Base-by-base conservation (phyloP, 2,329 filamentous ascomycete species). In the Aspergillus japonicus region DNA sequence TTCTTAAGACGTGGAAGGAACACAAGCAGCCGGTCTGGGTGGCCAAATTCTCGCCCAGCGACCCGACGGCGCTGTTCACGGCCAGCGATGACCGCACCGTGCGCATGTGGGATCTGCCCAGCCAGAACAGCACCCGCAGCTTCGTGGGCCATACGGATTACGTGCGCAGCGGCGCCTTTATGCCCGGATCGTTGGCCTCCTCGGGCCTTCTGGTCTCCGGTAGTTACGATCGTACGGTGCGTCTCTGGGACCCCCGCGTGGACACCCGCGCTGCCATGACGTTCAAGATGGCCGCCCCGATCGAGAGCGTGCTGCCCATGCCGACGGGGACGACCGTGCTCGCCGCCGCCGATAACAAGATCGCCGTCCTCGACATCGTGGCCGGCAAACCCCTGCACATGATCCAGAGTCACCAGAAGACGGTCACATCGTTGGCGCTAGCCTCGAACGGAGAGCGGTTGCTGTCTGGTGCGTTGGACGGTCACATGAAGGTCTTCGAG, bases 401-500 rank as follows among this genome's bases (percentile, higher is more conserved):
- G 71, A 88, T 99, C 64, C 89, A 88, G 68, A 98, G 96, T 74
- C 95, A 99, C 77, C 95, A 99, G 73, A 99, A 98, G 85, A 96
- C 95, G 0, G 93, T 99, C 61, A 98, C 95, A 0, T 88, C 90
- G 7, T 83, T 99, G 57, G 88, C 89, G 54, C 81, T 96, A 35
- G 93, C 92, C 7, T 93, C 91, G 49, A 86, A 90, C 66, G 91
- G 90, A 50, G 87, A 87, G 54, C 87, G 95, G 54, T 83, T 99
- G 58, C 85, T 99, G 56, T 93, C 89, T 65, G 95, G 92, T 76
- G 92, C 89, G 21, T 83, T 99, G 50, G 95, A 99, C 75, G 96
- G 95, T 10, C 95, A 98, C 77, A 88, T 98, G 79, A 99, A 99
- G 79, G 87, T 99, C 44, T 98, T 96, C 70, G 94, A 98, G 78